These are phyloP conservation scores for Homolaphlyctis polyrhiza DNA, from an alignment of 371 early-diverging fungal genomes.

Conservation along the genomic window DNA sequence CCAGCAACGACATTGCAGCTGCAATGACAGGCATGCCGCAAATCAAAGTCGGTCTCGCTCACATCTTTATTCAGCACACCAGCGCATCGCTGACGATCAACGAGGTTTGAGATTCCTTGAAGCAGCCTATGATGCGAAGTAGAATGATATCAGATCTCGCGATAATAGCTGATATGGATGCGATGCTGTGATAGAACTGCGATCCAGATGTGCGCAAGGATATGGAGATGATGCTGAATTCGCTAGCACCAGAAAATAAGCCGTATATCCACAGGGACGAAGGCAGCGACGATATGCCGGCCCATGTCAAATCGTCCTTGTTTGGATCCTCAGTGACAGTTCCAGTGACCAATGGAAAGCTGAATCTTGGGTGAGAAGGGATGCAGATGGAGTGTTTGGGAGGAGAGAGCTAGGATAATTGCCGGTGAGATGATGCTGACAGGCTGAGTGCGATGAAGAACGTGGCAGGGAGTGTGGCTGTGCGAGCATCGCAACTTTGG, in stretches of 20 bases:
- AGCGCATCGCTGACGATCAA: slow-evolving; percentile 85
- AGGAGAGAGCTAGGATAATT: not conserved
- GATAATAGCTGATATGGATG: too few species aligned
- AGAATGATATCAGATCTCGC: not conserved
- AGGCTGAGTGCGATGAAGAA: too few species aligned
- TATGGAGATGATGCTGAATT: slow-evolving; percentile 76
- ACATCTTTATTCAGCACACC: slow-evolving; percentile 88
- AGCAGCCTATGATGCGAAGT: not conserved
- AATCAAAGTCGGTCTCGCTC: slow-evolving; percentile 77
- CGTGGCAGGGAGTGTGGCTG: slow-evolving; percentile 39
- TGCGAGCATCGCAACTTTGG: slow-evolving; percentile 69
- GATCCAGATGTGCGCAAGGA: slow-evolving; percentile 31
- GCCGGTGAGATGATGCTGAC: too few species aligned
- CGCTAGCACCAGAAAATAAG: slow-evolving; percentile 70
- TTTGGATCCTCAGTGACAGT: slow-evolving; percentile 83
- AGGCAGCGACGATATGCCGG: slow-evolving; percentile 57
- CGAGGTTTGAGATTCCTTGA: slow-evolving; percentile 53
- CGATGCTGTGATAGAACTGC: not conserved
- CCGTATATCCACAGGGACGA: slow-evolving; percentile 69
- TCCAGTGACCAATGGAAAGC: slow-evolving; percentile 72
- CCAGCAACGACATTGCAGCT: slow-evolving; percentile 1
- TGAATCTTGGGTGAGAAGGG: slow-evolving; percentile 70
- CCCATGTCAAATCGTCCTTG: slow-evolving; percentile 79
- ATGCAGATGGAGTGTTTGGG: not conserved
- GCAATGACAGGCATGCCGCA: slow-evolving; percentile 38